These are phyloP conservation scores for Blumeria hordei DNA, from an alignment of 2,329 filamentous ascomycete species.

Conservation along the genomic window DNA sequence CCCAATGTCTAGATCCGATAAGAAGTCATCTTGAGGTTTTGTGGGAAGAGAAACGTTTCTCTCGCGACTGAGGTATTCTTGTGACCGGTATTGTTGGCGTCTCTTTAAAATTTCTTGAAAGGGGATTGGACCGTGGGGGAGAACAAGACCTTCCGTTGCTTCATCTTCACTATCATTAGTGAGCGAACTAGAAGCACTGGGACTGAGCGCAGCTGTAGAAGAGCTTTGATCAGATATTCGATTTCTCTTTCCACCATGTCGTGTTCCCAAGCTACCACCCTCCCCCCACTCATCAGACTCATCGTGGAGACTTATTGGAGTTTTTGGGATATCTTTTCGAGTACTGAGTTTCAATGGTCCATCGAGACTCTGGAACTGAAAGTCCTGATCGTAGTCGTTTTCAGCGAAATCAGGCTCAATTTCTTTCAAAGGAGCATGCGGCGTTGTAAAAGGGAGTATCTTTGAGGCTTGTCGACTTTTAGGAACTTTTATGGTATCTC, in stretches of 20 bases:
- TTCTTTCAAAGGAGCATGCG: constrained; percentile 26
- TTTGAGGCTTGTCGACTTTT: constrained; percentile 30
- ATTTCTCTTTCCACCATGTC: constrained; percentile 65
- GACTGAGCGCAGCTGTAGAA: constrained; percentile 70
- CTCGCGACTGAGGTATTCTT: constrained; percentile 22
- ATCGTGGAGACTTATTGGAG: constrained; percentile 35
- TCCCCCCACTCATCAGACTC: constrained; percentile 86
- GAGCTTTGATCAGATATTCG: constrained; percentile 63
- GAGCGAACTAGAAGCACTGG: constrained; percentile 75
- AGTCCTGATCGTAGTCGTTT: constrained; percentile 48
- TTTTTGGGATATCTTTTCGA: constrained; percentile 36
- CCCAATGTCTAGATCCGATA: constrained; percentile 68
- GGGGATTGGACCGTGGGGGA: constrained; percentile 65
- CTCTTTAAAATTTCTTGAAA: constrained; percentile 57
- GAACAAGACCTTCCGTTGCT: constrained; percentile 64
- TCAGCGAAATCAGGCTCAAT: constrained; percentile 17
- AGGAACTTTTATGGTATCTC: constrained; percentile 42
- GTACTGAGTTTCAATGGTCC: constrained; percentile 35
- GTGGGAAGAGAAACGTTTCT: constrained; percentile 10
- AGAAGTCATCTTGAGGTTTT: constrained; percentile 43
- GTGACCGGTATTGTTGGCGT: constrained; percentile 36
- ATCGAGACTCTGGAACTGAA: constrained; percentile 45
- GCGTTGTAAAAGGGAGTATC: constrained; percentile 27
- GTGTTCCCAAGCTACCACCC: constrained; percentile 72
- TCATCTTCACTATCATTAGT: constrained; percentile 88